Percentiles rank a stretch among this genome's conserved stretches.
Conservation (phyloP, 2,329 filamentous ascomycete genomes). For the Pyricularia pennisetigena region DNA sequence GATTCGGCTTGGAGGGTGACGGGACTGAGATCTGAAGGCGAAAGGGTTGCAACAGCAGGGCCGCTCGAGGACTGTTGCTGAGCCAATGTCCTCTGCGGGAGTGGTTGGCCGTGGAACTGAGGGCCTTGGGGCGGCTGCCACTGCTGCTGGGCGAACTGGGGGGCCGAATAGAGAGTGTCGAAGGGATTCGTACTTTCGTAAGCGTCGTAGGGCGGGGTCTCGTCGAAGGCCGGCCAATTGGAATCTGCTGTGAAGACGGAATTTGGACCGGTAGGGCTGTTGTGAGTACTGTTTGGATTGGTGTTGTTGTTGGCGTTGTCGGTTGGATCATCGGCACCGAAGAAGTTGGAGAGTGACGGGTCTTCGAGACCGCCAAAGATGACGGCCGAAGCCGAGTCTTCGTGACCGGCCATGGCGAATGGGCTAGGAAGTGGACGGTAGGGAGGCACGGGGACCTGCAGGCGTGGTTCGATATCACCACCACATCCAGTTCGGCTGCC, state of each 20-base stretch:
- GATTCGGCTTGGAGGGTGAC: conserved; percentile 23
- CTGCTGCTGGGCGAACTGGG: conserved; percentile 21
- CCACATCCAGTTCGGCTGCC: background rate
- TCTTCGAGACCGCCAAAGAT: conserved; percentile 34
- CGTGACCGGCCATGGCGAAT: conserved; percentile 4
- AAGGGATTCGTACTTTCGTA: conserved; percentile 25
- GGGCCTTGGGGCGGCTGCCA: conserved; percentile 18
- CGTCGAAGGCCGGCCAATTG: conserved; percentile 38
- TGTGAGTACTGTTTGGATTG: conserved; percentile 1
- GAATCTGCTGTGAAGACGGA: conserved; percentile 18
- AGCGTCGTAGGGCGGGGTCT: conserved; percentile 35
- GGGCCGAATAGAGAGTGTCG: conserved; percentile 17
- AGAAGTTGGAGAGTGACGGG: conserved; percentile 4
- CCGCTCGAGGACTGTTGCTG: conserved; percentile 16
- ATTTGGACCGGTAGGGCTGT: background rate
- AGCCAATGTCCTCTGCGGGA: conserved; percentile 21
- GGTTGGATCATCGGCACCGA: conserved; percentile 1
- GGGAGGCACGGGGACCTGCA: conserved; percentile 3
- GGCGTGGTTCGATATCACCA: conserved; percentile 8
- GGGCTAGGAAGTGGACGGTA: background rate
- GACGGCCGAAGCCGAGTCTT: conserved; percentile 14
- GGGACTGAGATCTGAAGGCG: conserved; percentile 24
- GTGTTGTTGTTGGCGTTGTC: background rate
- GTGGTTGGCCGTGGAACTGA: conserved; percentile 16
- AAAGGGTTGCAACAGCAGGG: conserved; percentile 3